Percentiles rank a stretch among this genome's conserved stretches.
Evolutionary conservation across 2,329 filamentous ascomycete genomes (phyloP).

Genomic region (Fusarium tuaranense): DNA sequence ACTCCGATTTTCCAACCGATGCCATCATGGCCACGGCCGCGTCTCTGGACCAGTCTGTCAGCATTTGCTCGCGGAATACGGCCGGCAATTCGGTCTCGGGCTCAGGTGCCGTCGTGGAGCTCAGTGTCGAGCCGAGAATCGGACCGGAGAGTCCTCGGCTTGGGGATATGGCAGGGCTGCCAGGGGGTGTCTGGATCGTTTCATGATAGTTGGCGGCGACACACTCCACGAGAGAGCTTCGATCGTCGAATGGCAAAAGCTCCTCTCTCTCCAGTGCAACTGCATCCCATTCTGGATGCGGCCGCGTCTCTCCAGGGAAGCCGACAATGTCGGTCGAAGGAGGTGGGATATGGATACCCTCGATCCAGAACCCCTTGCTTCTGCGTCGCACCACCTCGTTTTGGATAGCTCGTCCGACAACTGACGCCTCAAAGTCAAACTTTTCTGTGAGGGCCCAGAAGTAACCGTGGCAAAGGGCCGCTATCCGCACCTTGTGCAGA

Average conservation of each 20-base stretch:
- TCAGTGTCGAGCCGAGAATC: slow-evolving; percentile 64
- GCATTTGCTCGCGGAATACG: slow-evolving; percentile 79
- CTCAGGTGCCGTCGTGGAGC: slow-evolving; percentile 52
- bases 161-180: slow-evolving; percentile 78
- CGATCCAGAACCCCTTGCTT: slow-evolving; percentile 82
- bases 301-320: slow-evolving; percentile 59
- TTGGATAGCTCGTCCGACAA: slow-evolving; percentile 76
- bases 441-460: slow-evolving; percentile 83
- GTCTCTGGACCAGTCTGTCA: slow-evolving; percentile 84
- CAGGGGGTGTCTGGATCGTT: slow-evolving; percentile 70
- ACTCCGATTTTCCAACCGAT: slow-evolving; percentile 77
- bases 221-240: slow-evolving; percentile 76
- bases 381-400: slow-evolving; percentile 82
- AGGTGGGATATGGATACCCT: slow-evolving; percentile 78
- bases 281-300: slow-evolving; percentile 59
- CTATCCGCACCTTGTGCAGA: slow-evolving; percentile 80
- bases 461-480: slow-evolving; percentile 89
- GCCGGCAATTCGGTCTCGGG: slow-evolving; percentile 70
- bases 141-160: slow-evolving; percentile 73
- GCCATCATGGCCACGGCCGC: slow-evolving; percentile 75
- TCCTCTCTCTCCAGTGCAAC: slow-evolving; percentile 71
- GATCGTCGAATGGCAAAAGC: slow-evolving; percentile 80
- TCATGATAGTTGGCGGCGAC: slow-evolving; percentile 79
- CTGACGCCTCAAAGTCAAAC: slow-evolving; percentile 79
- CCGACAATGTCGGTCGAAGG: slow-evolving; percentile 71